Evolutionary conservation across 2,329 filamentous ascomycete genomes (phyloP).

Genomic region (Arthrobotrys pseudoclavata): DNA sequence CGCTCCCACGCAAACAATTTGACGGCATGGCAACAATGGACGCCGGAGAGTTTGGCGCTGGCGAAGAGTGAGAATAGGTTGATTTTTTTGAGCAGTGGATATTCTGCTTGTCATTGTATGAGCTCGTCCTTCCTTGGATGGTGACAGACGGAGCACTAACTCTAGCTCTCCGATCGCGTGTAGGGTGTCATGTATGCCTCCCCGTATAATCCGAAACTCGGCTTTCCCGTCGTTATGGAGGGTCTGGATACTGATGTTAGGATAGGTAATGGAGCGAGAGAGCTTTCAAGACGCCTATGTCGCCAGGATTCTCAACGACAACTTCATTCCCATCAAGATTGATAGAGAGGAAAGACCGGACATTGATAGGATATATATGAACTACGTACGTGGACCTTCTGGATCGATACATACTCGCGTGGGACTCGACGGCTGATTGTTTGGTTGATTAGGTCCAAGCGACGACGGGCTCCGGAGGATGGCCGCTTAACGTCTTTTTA

Average conservation of each 20-base stretch:
- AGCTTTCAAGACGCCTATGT: conserved; percentile 88
- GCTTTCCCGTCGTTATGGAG: not conserved
- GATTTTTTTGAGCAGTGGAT: conserved; percentile 94
- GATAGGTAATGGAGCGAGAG: conserved; percentile 87
- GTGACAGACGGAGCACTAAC: conserved; percentile 2
- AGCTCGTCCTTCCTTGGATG: conserved; percentile 58
- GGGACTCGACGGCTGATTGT: not conserved
- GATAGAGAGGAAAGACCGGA: conserved; percentile 91
- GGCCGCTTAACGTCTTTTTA: conserved; percentile 96
- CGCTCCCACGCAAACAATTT: conserved; percentile 82
- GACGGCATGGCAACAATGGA: conserved; percentile 92
- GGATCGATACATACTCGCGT: conserved; percentile 3
- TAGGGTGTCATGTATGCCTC: conserved; percentile 67
- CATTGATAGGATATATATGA: conserved; percentile 97
- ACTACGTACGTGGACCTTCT: conserved; percentile 73
- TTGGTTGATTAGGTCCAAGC: conserved; percentile 75
- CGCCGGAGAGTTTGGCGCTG: conserved; percentile 79
- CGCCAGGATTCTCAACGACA: conserved; percentile 83
- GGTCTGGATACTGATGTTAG: conserved; percentile 4
- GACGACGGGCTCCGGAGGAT: conserved; percentile 81
- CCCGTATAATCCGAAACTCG: conserved; percentile 9
- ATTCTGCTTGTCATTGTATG: conserved; percentile 93
- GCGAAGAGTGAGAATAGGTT: conserved; percentile 86
- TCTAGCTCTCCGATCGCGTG: conserved; percentile 11
- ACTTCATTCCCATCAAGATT: conserved; percentile 91